A percentile compares a stretch with the other conserved stretches of the same genome.
phyloP scores from a whole-genome alignment of 768 basidiomycete species.

The Mycena amicta region DNA sequence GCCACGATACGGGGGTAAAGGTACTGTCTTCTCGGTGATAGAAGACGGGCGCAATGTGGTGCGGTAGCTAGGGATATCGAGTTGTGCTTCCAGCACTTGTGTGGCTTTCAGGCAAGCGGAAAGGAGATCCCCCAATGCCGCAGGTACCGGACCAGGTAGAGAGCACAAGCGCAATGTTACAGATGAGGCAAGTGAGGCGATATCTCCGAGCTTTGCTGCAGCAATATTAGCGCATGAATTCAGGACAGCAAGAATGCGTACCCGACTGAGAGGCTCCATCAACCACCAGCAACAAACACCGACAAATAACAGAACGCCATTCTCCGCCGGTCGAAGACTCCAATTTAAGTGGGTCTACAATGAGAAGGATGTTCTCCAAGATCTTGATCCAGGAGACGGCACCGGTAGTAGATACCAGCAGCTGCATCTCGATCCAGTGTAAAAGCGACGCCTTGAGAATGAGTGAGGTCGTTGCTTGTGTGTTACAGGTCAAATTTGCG shows the following conservation, averaged over 20 bases:
- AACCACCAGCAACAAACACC: constrained; percentile 52
- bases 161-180: constrained; percentile 41
- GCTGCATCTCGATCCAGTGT: constrained; percentile 82
- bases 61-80: no score
- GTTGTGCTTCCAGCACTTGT: constrained; percentile 27
- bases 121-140: constrained; percentile 35
- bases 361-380: constrained; percentile 61
- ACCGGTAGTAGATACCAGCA: constrained; percentile 44
- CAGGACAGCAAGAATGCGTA: constrained; percentile 26
- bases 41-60: no score
- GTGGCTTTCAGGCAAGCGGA: constrained; percentile 30
- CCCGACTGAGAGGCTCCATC: constrained; percentile 26
- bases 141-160: constrained; percentile 29
- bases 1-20: constrained; percentile 36
- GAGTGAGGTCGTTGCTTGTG: constrained; percentile 69
- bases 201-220: constrained; percentile 12
- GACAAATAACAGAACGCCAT: constrained; percentile 59
- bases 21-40: constrained; percentile 7
- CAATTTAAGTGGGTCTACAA: constrained; percentile 53
- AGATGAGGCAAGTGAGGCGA: constrained; percentile 27
- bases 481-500: constrained; percentile 71
- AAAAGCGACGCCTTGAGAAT: constrained; percentile 73
- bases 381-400: constrained; percentile 65
- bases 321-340: constrained; percentile 56
- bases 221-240: neutral